A percentile compares a stretch with the other conserved stretches of the same genome.
These are phyloP conservation scores for Pleurotus giganteus DNA, from an alignment of 768 basidiomycete species.

Conservation along the genomic window DNA sequence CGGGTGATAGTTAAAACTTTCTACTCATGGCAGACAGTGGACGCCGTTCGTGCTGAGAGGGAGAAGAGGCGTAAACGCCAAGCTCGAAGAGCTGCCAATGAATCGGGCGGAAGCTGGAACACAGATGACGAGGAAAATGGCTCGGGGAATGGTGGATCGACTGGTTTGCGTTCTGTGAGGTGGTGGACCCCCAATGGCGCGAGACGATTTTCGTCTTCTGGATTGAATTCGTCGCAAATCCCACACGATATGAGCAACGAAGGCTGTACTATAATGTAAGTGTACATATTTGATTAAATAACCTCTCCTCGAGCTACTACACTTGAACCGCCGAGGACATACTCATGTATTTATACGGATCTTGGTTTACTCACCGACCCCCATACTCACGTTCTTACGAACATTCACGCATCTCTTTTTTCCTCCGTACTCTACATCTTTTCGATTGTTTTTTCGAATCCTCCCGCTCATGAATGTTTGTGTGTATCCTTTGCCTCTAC, in stretches of 20 bases:
- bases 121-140: slow-evolving; percentile 31
- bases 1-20: slow-evolving; percentile 82
- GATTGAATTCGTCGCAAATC: slow-evolving; percentile 48
- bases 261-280: slow-evolving; percentile 70
- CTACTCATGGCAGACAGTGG: slow-evolving; percentile 84
- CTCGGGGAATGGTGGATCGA: slow-evolving; percentile 20
- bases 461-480: not conserved
- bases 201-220: slow-evolving; percentile 36
- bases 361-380: not conserved
- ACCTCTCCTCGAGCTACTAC: slow-evolving; percentile 16
- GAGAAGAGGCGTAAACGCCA: slow-evolving; percentile 62
- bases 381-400: not conserved
- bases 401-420: not conserved
- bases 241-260: slow-evolving; percentile 50
- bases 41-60: slow-evolving; percentile 63
- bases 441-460: not conserved
- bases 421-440: too few relatives aligned
- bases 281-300: slow-evolving; percentile 22
- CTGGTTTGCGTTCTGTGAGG: slow-evolving; percentile 24
- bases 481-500: not conserved
- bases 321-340: not conserved
- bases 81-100: slow-evolving; percentile 42
- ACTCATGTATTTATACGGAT: slow-evolving; percentile 6
- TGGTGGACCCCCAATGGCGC: slow-evolving; percentile 55
- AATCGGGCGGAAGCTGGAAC: slow-evolving; percentile 30